These are phyloP conservation scores for Paulownia fortunei DNA, from an alignment of 257 asterid genomes.

Conservation along the genomic window DNA sequence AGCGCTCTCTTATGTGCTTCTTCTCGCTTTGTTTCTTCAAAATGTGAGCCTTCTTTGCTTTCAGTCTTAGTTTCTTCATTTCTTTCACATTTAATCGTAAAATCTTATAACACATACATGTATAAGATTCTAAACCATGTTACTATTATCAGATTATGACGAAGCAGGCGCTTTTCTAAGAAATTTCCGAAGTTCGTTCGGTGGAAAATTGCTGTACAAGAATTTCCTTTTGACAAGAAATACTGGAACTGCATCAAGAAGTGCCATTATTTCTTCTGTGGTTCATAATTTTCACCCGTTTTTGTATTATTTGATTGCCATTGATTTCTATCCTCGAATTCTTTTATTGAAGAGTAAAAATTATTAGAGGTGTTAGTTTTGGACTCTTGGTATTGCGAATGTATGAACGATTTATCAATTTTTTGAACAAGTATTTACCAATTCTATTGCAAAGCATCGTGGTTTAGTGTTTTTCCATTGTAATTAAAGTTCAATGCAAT, in stretches of 20 bases:
- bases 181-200: constrained; percentile 45
- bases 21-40: constrained; percentile 46
- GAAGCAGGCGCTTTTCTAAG: constrained; percentile 35
- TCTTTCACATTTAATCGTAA: neutral
- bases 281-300: constrained; percentile 39
- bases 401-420: neutral
- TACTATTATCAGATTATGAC: constrained; percentile 44
- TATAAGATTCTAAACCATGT: neutral
- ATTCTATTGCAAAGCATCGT: neutral
- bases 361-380: neutral
- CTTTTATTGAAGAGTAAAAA: neutral
- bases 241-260: constrained; percentile 28
- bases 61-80: neutral
- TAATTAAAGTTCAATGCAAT: neutral
- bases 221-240: constrained; percentile 35
- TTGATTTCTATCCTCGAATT: neutral
- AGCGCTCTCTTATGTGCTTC: constrained; percentile 58
- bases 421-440: neutral
- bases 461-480: neutral
- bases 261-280: constrained; percentile 56
- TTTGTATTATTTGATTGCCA: neutral
- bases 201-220: constrained; percentile 41
- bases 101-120: neutral
- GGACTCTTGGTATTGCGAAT: neutral
- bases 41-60: constrained; percentile 42